These are phyloP conservation scores for Krasilnikovozyma curviuscula DNA, from an alignment of 768 basidiomycete genomes.

Conservation along the genomic window DNA sequence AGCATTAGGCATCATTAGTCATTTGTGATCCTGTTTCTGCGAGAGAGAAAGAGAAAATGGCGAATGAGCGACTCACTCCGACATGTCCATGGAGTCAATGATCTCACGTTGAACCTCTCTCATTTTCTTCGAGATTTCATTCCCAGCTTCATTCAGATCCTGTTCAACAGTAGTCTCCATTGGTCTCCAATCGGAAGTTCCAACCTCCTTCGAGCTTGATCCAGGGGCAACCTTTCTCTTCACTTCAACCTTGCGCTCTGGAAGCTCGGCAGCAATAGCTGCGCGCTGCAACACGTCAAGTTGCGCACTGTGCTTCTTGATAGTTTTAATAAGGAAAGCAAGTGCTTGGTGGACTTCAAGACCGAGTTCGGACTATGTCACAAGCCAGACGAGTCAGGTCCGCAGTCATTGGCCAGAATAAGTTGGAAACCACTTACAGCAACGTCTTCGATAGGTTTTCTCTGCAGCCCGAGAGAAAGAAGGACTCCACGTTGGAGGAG, in stretches of 20 bases:
- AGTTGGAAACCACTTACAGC: conserved; percentile 37
- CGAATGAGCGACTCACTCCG: conserved; percentile 42
- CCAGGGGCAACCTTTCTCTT: conserved; percentile 12
- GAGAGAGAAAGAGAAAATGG: neutral
- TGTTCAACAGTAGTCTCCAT: conserved; percentile 36
- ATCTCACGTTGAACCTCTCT: conserved; percentile 52
- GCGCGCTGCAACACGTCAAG: conserved; percentile 61
- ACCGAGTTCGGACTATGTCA: conserved; percentile 47
- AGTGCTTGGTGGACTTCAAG: conserved; percentile 71
- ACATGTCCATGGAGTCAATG: conserved; percentile 69
- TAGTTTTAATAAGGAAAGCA: conserved; percentile 74
- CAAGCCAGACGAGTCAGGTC: neutral
- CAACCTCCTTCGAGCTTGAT: too few species aligned
- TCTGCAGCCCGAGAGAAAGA: conserved; percentile 9
- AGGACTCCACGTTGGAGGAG: conserved; percentile 64
- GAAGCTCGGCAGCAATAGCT: conserved; percentile 39
- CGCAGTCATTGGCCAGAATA: neutral
- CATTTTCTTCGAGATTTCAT: conserved; percentile 36
- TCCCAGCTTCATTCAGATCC: conserved; percentile 60
- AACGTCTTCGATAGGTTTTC: conserved; percentile 42
- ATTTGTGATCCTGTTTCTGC: neutral
- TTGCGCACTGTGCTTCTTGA: conserved; percentile 61
- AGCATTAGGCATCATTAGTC: neutral
- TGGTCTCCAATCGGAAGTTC: conserved; percentile 30
- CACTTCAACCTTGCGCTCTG: conserved; percentile 11